Percentiles rank a stretch among this genome's conserved stretches.
Evolutionary conservation across 805 yeast genomes (phyloP).

Genomic region (Ogataea pignaliae): DNA sequence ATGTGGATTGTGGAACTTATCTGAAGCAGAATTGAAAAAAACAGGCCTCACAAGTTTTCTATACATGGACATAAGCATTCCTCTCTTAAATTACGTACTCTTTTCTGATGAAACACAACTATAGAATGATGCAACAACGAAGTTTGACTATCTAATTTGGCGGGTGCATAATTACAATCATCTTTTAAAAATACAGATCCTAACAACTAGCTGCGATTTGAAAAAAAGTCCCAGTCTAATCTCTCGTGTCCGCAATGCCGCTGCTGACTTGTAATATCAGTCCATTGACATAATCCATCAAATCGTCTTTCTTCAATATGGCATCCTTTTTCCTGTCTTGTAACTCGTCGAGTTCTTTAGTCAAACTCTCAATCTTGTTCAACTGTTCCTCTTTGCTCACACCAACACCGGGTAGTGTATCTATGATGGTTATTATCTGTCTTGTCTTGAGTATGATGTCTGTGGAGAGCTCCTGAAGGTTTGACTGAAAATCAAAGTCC

Average conservation of each 20-base stretch:
- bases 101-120: no score
- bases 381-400: constrained; percentile 75
- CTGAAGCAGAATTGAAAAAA: no score
- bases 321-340: constrained; percentile 56
- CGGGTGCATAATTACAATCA: no score
- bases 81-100: no score
- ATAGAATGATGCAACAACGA: no score
- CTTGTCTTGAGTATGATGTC: constrained; percentile 83
- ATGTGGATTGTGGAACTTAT: constrained; percentile 15
- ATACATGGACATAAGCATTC: no score
- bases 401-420: constrained; percentile 89
- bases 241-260: constrained; percentile 46
- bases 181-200: no score
- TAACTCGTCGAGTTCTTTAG: constrained; percentile 53
- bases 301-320: constrained; percentile 57
- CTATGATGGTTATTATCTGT: constrained; percentile 81
- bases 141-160: no score
- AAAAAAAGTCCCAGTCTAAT: constrained; percentile 5
- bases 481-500: constrained; percentile 35
- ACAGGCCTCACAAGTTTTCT: no score
- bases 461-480: constrained; percentile 71
- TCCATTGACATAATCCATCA: constrained; percentile 58
- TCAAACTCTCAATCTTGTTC: constrained; percentile 54
- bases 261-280: constrained; percentile 57
- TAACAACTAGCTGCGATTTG: not conserved